Evolutionary conservation across 495 filamentous ascomycete species (phyloP).

Genomic region (Annulohypoxylon moriforme): DNA sequence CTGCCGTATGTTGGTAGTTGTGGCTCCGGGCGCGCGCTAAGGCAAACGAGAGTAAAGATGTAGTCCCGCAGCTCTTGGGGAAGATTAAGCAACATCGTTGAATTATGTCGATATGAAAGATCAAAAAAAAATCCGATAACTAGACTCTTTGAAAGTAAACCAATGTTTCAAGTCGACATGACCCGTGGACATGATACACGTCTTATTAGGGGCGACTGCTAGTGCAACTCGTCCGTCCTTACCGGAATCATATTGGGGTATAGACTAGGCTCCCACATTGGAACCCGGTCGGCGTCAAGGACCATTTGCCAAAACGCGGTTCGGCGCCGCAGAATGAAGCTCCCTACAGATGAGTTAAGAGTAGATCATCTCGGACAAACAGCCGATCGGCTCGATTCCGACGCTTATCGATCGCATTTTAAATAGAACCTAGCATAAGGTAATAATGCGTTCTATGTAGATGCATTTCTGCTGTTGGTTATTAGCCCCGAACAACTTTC

Average conservation of each 20-base stretch:
- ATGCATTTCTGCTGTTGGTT: not conserved
- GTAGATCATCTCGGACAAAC: not conserved
- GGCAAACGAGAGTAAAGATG: slow-evolving; percentile 8
- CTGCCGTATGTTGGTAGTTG: not conserved
- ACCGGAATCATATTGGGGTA: slow-evolving; percentile 1
- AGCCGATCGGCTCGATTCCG: not conserved
- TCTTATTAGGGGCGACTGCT: not conserved
- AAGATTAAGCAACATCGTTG: slow-evolving; percentile 1
- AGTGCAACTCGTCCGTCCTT: not conserved
- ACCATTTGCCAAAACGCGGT: not conserved
- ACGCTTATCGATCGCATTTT: not conserved
- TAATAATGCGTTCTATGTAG: not conserved
- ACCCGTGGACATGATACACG: not conserved
- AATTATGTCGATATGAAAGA: not conserved
- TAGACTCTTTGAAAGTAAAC: not conserved
- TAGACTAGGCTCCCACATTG: not conserved
- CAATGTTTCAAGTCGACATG: not conserved
- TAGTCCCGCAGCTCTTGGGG: slow-evolving; percentile 4
- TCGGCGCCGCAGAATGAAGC: not conserved
- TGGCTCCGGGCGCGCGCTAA: not conserved
- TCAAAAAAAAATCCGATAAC: not conserved
- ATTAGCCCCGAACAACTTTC: not conserved
- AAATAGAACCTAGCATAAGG: too few relatives aligned
- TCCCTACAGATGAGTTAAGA: not conserved
- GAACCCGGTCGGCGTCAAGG: not conserved